Evolutionary conservation across 1,284 basidiomycete genomes (phyloP), one percentile per base, ranked within the genome.

Genomic region (Moesziomyces aphidis): DNA sequence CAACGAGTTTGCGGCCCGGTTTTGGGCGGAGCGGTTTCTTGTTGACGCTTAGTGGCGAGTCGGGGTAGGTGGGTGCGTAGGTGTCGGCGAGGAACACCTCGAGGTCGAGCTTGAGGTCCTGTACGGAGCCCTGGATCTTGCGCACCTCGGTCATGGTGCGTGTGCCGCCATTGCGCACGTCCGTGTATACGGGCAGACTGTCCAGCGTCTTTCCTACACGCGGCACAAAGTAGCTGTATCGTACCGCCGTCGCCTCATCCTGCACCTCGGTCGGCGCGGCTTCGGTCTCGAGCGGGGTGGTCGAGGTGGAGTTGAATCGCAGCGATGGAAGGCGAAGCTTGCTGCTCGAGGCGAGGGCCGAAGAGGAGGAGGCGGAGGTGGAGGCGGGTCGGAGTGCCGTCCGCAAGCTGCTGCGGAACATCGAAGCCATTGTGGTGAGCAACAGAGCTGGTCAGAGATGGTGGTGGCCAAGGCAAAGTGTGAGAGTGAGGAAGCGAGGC

Each of bases 131-230:
- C 28, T 78, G 72, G 23, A 80, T 68, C 54, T 77, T 77, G 24
- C 78, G 74, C 1, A 80, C 26, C 39, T 73, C 70, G 22, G 78
- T 80, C 26, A 77, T 61, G 46, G 48, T 68, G 21, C 71, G 62
- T 0, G 61, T 73, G 19, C 77, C 74, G 26, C 74, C 75, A 47
- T 74, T 67, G 28, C 77, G 73, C 2, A 73, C 31, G 43, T 78
- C 74, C 13, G 75, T 66, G 59, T 80, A 80, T 24, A 80, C 78
- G 24, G 78, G 78, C n/a, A 77, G 59, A 5, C 50, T 65, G 42
- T 61, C 61, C 43, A 50, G 55, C 6, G 63, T 63, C 47, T 72
- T 63, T 17, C 78, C 78, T 6, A 80, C 77, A 15, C 78, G 73
- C 0, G 75, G 71, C 24, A 80, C 75, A 55, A 73, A 80, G 64